phyloP scores from a whole-genome alignment of 306 rosid species.

The Pyrus bretschneideri region DNA sequence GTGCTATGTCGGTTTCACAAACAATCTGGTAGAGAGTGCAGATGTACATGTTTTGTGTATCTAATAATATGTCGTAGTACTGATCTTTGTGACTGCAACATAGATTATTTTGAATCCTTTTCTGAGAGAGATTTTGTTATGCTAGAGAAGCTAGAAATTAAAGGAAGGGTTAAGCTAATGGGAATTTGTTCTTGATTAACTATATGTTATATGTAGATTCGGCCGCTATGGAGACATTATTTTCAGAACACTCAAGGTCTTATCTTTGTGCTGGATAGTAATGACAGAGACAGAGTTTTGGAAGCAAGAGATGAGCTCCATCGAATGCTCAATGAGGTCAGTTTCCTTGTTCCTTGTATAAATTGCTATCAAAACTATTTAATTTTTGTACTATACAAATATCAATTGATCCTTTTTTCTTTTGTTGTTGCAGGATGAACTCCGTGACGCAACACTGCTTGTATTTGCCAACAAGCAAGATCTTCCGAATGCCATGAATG shows the following conservation, averaged over 20 bases:
- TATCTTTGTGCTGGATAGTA: constrained; percentile 78
- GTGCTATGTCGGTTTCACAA: neutral
- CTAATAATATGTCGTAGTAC: too few species aligned
- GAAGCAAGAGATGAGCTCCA: constrained; percentile 85
- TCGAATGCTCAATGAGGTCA: constrained; percentile 85
- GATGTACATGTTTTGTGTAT: too few species aligned
- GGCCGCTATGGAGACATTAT: constrained; percentile 93
- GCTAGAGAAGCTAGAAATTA: too few species aligned
- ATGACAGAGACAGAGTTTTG: constrained; percentile 69
- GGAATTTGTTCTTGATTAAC: neutral
- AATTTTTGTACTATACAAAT: neutral
- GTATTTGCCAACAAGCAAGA: constrained; percentile 62
- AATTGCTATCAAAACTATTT: neutral
- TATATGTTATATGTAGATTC: constrained; percentile 37
- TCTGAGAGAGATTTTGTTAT: too few species aligned
- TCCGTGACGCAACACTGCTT: constrained; percentile 45
- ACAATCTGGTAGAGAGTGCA: too few species aligned
- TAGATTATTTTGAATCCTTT: neutral
- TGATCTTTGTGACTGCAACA: too few species aligned
- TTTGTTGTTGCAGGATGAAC: constrained; percentile 50
- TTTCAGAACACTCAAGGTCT: constrained; percentile 86
- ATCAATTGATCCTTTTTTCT: neutral
- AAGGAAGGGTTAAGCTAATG: too few species aligned
- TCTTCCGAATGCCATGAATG: constrained; percentile 57
- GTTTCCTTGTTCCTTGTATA: neutral